Conservation (phyloP, 139 green algal species). For the Chlorella sp. region DNA sequence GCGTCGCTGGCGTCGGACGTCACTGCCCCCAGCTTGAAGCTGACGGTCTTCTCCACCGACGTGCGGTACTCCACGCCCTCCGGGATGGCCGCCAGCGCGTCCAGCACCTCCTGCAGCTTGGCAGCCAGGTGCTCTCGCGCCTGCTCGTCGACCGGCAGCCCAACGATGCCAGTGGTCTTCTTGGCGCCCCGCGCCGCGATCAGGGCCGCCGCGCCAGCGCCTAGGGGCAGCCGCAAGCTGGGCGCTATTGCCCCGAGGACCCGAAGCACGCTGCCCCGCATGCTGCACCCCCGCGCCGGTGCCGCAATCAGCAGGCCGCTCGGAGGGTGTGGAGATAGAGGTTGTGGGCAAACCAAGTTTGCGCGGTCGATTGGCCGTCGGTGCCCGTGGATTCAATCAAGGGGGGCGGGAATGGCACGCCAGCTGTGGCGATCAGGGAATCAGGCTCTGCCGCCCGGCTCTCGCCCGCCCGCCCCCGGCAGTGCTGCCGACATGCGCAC, state of each 20-base stretch:
- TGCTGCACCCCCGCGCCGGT: background rate
- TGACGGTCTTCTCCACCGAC: conserved; percentile 43
- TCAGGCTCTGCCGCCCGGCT: too few species aligned
- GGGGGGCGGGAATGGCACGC: too few species aligned
- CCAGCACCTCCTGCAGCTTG: background rate
- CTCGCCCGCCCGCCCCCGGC: too few species aligned
- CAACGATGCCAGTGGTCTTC: conserved; percentile 58
- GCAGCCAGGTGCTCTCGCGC: conserved; percentile 32
- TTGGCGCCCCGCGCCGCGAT: conserved; percentile 28
- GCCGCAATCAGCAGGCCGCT: background rate
- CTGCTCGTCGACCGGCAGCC: conserved; percentile 44
- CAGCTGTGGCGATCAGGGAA: too few species aligned
- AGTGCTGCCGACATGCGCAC: too few species aligned
- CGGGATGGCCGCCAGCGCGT: conserved; percentile 40
- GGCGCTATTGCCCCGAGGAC: background rate
- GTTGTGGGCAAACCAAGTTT: background rate
- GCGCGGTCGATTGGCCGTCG: too few species aligned
- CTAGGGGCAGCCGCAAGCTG: background rate
- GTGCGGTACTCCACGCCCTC: conserved; percentile 43
- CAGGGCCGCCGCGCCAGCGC: background rate
- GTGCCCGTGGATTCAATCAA: too few species aligned
- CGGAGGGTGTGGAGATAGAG: background rate
- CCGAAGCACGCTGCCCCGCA: background rate
- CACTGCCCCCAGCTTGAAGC: conserved; percentile 37
- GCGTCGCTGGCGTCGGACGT: conserved; percentile 26